Percentiles rank a stretch among this genome's conserved stretches.
These are phyloP conservation scores for Drechmeria coniospora DNA, from an alignment of 2,329 filamentous ascomycete genomes.

Conservation along the genomic window DNA sequence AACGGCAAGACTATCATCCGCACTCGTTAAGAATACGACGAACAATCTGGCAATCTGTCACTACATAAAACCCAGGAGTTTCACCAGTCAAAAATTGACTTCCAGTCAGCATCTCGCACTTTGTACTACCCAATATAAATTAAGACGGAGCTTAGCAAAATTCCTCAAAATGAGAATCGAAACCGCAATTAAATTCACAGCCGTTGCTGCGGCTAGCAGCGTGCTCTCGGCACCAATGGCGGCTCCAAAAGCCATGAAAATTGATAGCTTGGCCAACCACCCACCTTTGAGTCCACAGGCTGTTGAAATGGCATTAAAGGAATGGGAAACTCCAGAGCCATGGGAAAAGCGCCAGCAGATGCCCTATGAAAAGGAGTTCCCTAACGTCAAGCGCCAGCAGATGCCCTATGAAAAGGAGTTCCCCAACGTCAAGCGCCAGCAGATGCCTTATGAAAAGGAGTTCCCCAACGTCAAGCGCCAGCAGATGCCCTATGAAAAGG, in stretches of 20 bases:
- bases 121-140: no score
- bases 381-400: not conserved
- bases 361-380: not conserved
- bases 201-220: not conserved
- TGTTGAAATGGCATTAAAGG: not conserved
- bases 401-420: not conserved
- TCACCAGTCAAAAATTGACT: no score
- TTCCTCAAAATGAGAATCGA: not conserved
- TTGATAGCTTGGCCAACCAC: not conserved
- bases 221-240: not conserved
- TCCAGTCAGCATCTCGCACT: no score
- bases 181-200: not conserved
- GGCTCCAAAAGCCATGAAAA: not conserved
- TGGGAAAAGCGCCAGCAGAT: not conserved
- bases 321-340: not conserved
- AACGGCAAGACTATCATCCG: no score
- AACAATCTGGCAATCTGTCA: no score
- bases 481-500: not conserved
- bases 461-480: not conserved
- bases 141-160: no score
- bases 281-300: not conserved
- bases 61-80: no score
- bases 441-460: not conserved
- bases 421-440: not conserved
- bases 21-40: no score